These are phyloP conservation scores for Penicillium sp. DNA, from an alignment of 2,329 filamentous ascomycete species.

Conservation along the genomic window DNA sequence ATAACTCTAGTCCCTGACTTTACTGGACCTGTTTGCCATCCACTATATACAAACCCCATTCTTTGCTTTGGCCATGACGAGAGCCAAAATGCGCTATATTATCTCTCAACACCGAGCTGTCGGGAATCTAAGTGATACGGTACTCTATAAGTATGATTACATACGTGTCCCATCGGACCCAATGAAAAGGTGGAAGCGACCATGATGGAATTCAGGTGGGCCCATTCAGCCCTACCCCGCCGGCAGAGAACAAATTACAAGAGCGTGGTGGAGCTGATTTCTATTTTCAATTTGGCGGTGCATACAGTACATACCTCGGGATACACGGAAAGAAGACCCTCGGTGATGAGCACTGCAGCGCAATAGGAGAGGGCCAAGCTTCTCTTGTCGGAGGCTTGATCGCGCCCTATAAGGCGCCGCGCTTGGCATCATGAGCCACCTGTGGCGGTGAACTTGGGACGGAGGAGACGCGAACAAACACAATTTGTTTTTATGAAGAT, in stretches of 20 bases:
- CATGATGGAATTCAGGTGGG: slow-evolving; percentile 5
- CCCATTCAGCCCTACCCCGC: slow-evolving; percentile 20
- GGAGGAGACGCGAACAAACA: background rate
- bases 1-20: background rate
- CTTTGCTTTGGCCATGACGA: background rate
- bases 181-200: slow-evolving; percentile 13
- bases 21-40: background rate
- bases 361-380: slow-evolving; percentile 20
- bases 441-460: slow-evolving; percentile 13
- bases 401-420: slow-evolving; percentile 18
- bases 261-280: background rate
- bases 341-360: background rate
- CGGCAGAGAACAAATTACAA: slow-evolving; percentile 9
- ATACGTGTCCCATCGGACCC: slow-evolving; percentile 15
- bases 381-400: slow-evolving; percentile 25
- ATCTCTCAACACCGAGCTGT: background rate
- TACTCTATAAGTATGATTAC: slow-evolving; percentile 6
- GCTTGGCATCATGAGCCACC: slow-evolving; percentile 12
- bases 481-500: too few relatives aligned
- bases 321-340: slow-evolving; percentile 4
- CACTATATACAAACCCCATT: background rate
- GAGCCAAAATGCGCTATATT: background rate
- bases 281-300: background rate
- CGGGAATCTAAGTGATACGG: slow-evolving; percentile 2
- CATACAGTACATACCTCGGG: slow-evolving; percentile 2